Evolutionary conservation across 2,329 filamentous ascomycete genomes (phyloP).

Genomic region (Boeremia lycopersici): DNA sequence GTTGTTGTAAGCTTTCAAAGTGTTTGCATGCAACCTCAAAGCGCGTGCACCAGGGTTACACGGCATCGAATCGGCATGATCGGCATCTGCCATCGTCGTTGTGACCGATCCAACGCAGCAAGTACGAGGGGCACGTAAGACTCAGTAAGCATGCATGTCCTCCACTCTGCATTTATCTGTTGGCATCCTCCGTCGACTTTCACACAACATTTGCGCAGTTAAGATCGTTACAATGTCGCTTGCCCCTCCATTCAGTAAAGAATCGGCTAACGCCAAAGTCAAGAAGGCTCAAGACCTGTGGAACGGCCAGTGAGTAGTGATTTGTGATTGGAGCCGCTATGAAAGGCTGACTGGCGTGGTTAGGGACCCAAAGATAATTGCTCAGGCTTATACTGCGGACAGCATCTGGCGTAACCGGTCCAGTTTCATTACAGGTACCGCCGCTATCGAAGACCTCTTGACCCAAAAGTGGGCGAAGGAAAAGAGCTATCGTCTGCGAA

Average conservation of each 20-base stretch:
- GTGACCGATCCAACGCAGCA: neutral
- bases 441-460: constrained; percentile 71
- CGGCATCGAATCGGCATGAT: constrained; percentile 1
- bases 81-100: neutral
- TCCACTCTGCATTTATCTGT: neutral
- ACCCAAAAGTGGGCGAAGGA: constrained; percentile 77
- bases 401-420: constrained; percentile 82
- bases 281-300: constrained; percentile 83
- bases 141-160: too few relatives aligned
- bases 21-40: neutral
- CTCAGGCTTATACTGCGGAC: constrained; percentile 75
- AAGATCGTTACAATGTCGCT: constrained; percentile 46
- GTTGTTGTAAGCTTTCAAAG: neutral
- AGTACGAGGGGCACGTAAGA: neutral
- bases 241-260: constrained; percentile 74
- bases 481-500: constrained; percentile 73
- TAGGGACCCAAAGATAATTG: constrained; percentile 69
- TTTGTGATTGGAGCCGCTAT: neutral
- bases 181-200: neutral
- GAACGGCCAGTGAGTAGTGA: constrained; percentile 70
- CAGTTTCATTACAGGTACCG: constrained; percentile 71
- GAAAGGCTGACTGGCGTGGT: constrained; percentile 1
- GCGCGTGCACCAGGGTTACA: neutral
- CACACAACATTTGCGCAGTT: neutral
- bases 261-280: constrained; percentile 75